phyloP scores from a whole-genome alignment of 768 basidiomycete species.

The Trametes elegans region DNA sequence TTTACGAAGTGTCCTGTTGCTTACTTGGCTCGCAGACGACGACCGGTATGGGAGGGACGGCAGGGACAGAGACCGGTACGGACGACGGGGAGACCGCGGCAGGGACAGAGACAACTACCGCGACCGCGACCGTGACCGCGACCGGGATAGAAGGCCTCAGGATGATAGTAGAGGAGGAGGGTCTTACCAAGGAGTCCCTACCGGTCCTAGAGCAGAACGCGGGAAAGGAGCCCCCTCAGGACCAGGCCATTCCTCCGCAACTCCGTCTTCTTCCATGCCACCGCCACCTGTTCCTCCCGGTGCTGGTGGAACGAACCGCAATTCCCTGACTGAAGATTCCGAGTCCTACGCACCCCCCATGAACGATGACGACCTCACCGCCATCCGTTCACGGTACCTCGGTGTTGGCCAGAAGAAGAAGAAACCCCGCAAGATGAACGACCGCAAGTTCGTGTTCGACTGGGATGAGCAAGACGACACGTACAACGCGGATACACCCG shows the following conservation, averaged over 20 bases:
- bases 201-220: slow-evolving; percentile 80
- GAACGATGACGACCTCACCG: slow-evolving; percentile 76
- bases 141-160: slow-evolving; percentile 25
- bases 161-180: slow-evolving; percentile 36
- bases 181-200: slow-evolving; percentile 65
- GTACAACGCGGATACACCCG: slow-evolving; percentile 71
- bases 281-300: slow-evolving; percentile 40
- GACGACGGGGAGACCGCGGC: slow-evolving; percentile 40
- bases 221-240: slow-evolving; percentile 40
- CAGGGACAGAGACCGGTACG: slow-evolving; percentile 45
- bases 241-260: slow-evolving; percentile 25
- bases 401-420: slow-evolving; percentile 94
- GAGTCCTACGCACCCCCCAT: slow-evolving; percentile 57
- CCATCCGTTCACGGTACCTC: slow-evolving; percentile 90
- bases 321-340: slow-evolving; percentile 36
- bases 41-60: slow-evolving; percentile 33
- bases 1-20: neutral
- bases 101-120: slow-evolving; percentile 47
- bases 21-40: slow-evolving; percentile 33
- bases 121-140: slow-evolving; percentile 39
- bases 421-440: slow-evolving; percentile 91
- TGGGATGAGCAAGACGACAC: slow-evolving; percentile 99
- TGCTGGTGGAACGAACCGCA: slow-evolving; percentile 9
- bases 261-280: slow-evolving; percentile 45
- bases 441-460: slow-evolving; percentile 98